These are phyloP conservation scores for Globisporangium iwayamae DNA, from an alignment of 352 stramenopile species.

Conservation along the genomic window DNA sequence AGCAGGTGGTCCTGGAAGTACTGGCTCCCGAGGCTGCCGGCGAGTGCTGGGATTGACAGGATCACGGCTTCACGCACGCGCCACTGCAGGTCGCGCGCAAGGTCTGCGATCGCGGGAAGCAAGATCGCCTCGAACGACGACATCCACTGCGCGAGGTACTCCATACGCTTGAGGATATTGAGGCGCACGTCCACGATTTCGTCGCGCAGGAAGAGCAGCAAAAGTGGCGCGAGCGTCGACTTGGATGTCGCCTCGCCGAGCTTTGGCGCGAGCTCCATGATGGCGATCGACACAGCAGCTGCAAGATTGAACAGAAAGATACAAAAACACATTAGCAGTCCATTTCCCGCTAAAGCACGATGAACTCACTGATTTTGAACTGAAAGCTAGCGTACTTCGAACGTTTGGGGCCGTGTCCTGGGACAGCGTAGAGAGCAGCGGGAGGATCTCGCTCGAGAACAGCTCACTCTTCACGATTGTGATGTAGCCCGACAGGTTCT, in stretches of 20 bases:
- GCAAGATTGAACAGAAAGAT: constrained; percentile 8
- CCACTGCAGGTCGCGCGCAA: constrained; percentile 93
- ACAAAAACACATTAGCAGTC: not conserved
- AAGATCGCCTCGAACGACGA: constrained; percentile 78
- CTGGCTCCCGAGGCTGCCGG: constrained; percentile 76
- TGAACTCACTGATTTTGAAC: no score
- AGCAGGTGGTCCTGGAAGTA: constrained; percentile 87
- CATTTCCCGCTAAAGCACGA: no score
- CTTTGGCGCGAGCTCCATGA: constrained; percentile 93
- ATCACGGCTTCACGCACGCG: constrained; percentile 92
- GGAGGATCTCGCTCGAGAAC: constrained; percentile 89
- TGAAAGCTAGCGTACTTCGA: constrained; percentile 47
- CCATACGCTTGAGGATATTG: constrained; percentile 93
- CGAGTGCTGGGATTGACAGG: constrained; percentile 87
- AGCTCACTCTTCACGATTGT: constrained; percentile 88
- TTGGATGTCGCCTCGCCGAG: constrained; percentile 90
- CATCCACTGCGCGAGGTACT: constrained; percentile 89
- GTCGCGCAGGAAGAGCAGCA: constrained; percentile 82
- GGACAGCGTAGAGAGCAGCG: constrained; percentile 85
- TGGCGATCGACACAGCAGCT: constrained; percentile 79
- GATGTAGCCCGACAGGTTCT: constrained; percentile 92
- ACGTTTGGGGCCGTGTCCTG: constrained; percentile 91
- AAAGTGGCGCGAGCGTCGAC: constrained; percentile 64
- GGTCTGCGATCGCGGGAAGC: constrained; percentile 86
- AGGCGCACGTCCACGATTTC: constrained; percentile 92